Conservation (phyloP, 148 eudicot species). For the Heliamphora exappendiculata region DNA sequence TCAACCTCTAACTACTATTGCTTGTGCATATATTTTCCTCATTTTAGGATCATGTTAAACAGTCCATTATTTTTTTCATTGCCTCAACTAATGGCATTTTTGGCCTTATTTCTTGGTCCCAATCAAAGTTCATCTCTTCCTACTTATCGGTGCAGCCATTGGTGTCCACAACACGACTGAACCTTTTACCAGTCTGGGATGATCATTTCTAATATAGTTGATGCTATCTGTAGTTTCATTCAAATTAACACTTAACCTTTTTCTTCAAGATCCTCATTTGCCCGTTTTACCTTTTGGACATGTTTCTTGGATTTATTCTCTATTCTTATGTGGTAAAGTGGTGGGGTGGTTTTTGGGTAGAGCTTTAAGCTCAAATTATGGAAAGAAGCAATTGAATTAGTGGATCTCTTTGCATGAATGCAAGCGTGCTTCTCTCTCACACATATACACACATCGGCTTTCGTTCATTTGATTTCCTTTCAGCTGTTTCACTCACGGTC, state of each 20-base stretch:
- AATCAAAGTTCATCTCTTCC: background rate
- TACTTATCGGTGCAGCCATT: background rate
- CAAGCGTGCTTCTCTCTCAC: too few species aligned
- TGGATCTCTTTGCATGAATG: too few species aligned
- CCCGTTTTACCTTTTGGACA: too few species aligned
- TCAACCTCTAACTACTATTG: background rate
- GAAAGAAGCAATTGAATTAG: background rate
- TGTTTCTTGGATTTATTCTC: too few species aligned
- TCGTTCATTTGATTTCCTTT: background rate
- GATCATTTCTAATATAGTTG: background rate
- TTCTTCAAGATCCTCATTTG: background rate
- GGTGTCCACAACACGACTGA: background rate
- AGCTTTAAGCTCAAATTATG: background rate
- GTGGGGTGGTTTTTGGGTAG: too few species aligned
- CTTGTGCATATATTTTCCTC: background rate
- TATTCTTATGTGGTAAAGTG: too few species aligned
- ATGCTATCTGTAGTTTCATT: background rate
- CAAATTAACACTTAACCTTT: background rate
- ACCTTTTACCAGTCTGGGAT: background rate
- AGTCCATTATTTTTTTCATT: background rate
- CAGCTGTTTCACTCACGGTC: background rate
- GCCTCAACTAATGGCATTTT: background rate
- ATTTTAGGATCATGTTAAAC: background rate
- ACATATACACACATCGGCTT: background rate
- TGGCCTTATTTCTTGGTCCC: background rate